phyloP scores from a whole-genome alignment of 805 yeast species.

The Pichia scutulata region DNA sequence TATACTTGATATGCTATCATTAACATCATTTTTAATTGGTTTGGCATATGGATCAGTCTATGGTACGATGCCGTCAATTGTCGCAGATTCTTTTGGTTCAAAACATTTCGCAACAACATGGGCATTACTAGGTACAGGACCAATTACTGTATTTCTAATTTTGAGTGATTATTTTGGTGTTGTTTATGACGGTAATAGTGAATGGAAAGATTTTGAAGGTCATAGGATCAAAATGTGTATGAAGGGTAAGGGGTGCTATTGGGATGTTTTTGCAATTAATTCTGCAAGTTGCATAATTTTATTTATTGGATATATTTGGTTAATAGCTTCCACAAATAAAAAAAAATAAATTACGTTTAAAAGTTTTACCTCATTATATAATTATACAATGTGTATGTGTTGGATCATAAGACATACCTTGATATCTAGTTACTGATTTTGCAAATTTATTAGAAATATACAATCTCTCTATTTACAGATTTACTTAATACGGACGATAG shows the following conservation, averaged over 20 bases:
- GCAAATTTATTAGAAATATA: no score
- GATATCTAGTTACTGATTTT: no score
- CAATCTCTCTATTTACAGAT: no score
- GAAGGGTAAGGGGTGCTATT: slow-evolving; percentile 42
- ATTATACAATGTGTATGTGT: no score
- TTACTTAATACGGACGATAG: no score
- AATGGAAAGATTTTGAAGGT: slow-evolving; percentile 30
- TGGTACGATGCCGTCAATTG: slow-evolving; percentile 69
- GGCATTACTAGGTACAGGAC: slow-evolving; percentile 72
- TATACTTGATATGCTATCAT: slow-evolving; percentile 35
- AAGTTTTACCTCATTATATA: neutral
- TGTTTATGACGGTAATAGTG: slow-evolving; percentile 40
- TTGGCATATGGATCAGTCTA: slow-evolving; percentile 61
- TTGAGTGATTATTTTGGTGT: slow-evolving; percentile 51
- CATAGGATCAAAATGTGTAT: slow-evolving; percentile 29
- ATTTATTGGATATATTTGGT: slow-evolving; percentile 15
- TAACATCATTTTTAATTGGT: slow-evolving; percentile 52
- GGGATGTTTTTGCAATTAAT: slow-evolving; percentile 37
- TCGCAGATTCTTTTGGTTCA: slow-evolving; percentile 68
- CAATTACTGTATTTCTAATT: slow-evolving; percentile 44
- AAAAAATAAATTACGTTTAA: neutral
- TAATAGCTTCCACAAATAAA: neutral
- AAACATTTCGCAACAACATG: slow-evolving; percentile 63
- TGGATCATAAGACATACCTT: no score
- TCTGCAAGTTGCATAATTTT: slow-evolving; percentile 26